Percentiles rank a stretch among this genome's conserved stretches.
Evolutionary conservation across 495 filamentous ascomycete species (phyloP).

Genomic region (Talaromyces stipitatus): DNA sequence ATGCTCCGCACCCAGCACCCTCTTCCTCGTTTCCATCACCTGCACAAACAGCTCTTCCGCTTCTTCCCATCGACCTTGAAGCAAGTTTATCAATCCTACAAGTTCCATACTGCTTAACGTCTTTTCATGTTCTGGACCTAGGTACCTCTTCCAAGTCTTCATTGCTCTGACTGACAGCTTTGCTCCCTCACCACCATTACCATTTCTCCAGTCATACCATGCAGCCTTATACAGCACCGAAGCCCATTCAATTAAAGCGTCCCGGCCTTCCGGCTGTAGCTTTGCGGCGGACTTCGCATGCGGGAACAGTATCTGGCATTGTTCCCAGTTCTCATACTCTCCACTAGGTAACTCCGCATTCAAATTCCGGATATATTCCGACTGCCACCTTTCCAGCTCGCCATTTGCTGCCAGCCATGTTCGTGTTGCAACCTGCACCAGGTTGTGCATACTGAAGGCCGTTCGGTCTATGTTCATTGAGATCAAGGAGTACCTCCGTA

Average conservation of each 20-base stretch:
- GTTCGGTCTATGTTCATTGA: slow-evolving; percentile 5
- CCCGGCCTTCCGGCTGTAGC: slow-evolving; percentile 4
- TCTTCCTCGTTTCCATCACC: slow-evolving; percentile 17
- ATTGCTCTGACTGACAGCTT: slow-evolving; percentile 10
- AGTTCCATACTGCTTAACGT: slow-evolving; percentile 12
- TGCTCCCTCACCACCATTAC: slow-evolving; percentile 3
- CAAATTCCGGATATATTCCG: slow-evolving; percentile 28
- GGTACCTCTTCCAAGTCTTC: slow-evolving; percentile 5
- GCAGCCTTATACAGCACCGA: slow-evolving; percentile 13
- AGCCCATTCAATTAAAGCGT: slow-evolving; percentile 11
- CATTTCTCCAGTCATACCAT: slow-evolving; percentile 10
- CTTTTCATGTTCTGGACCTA: slow-evolving; percentile 11
- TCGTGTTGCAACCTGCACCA: slow-evolving; percentile 15
- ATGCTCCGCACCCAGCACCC: slow-evolving; percentile 3
- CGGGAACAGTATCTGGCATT: slow-evolving; percentile 17
- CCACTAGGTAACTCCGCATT: slow-evolving; percentile 29
- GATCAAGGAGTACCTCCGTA: slow-evolving; percentile 35
- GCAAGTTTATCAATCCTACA: slow-evolving; percentile 13
- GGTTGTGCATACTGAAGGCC: slow-evolving; percentile 13
- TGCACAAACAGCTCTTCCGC: slow-evolving; percentile 14
- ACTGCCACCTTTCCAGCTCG: slow-evolving; percentile 29
- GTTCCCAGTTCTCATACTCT: slow-evolving; percentile 22
- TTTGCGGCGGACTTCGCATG: slow-evolving; percentile 13
- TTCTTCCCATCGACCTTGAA: slow-evolving; percentile 13
- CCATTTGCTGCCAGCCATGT: slow-evolving; percentile 18